These are phyloP conservation scores for Lepidium campestre DNA, from an alignment of 441 rosid genomes.

Conservation along the genomic window DNA sequence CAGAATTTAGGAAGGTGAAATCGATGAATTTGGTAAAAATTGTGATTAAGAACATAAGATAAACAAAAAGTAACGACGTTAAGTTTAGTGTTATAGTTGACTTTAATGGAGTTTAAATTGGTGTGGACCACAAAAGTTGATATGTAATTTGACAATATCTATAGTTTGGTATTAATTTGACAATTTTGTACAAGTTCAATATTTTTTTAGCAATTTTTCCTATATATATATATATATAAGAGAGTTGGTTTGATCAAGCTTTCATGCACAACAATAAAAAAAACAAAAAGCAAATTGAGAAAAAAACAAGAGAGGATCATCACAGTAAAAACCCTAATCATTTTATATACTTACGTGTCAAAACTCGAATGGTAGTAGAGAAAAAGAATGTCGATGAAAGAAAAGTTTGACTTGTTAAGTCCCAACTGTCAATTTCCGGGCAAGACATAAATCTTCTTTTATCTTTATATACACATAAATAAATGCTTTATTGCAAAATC, in stretches of 20 bases:
- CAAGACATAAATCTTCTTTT: constrained; percentile 23
- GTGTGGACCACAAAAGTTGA: too few species aligned
- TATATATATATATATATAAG: too few species aligned
- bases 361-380: constrained; percentile 15
- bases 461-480: neutral
- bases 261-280: neutral
- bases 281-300: neutral
- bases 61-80: too few species aligned
- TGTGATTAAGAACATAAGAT: too few species aligned
- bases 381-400: constrained; percentile 23
- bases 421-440: constrained; percentile 49
- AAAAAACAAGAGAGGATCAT: neutral
- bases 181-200: too few species aligned
- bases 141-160: too few species aligned
- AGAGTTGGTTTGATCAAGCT: neutral
- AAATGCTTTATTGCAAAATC: constrained; percentile 10
- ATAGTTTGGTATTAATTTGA: too few species aligned
- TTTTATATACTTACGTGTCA: constrained; percentile 33
- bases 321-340: constrained; percentile 14
- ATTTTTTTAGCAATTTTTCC: too few species aligned
- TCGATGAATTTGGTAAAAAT: too few species aligned
- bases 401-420: constrained; percentile 39
- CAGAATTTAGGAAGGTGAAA: too few species aligned
- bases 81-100: too few species aligned
- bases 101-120: too few species aligned